Evolutionary conservation across 306 rosid genomes (phyloP).

Genomic region (Neltuma alba): DNA sequence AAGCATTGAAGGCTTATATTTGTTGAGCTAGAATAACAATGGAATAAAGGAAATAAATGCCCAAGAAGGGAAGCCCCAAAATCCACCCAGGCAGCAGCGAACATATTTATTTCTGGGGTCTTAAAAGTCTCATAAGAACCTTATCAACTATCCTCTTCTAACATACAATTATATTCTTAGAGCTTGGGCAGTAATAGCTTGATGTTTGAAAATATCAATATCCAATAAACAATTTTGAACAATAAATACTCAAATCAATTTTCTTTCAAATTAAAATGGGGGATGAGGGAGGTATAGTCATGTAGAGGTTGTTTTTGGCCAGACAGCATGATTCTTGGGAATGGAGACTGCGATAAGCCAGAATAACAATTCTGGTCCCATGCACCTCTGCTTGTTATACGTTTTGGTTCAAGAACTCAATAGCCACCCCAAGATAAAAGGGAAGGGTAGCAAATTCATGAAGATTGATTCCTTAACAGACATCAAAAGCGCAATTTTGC

Average conservation of each 20-base stretch:
- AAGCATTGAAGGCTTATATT: slow-evolving; percentile 20
- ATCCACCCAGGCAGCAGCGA: not conserved
- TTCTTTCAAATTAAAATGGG: slow-evolving; percentile 2
- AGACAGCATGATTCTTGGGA: slow-evolving; percentile 22
- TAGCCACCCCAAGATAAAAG: not conserved
- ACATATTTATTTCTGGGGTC: slow-evolving; percentile 10
- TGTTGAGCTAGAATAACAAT: slow-evolving; percentile 7
- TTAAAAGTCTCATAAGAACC: slow-evolving; percentile 4
- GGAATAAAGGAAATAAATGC: slow-evolving; percentile 13
- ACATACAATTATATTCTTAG: not conserved
- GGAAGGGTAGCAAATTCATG: not conserved
- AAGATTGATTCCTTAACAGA: not conserved
- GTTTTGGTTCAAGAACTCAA: not conserved
- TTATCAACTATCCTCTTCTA: not conserved
- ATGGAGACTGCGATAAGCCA: not conserved
- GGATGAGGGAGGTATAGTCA: not conserved
- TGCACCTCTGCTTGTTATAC: not conserved
- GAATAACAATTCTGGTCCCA: not conserved
- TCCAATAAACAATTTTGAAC: not conserved
- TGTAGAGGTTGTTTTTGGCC: not conserved
- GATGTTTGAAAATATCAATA: not conserved
- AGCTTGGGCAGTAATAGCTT: not conserved
- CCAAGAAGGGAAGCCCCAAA: not conserved
- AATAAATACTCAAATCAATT: not conserved
- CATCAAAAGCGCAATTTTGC: not conserved